Evolutionary conservation across 2,329 filamentous ascomycete species (phyloP), one percentile per base, ranked within the genome.

Genomic region (Fusarium nygamai): DNA sequence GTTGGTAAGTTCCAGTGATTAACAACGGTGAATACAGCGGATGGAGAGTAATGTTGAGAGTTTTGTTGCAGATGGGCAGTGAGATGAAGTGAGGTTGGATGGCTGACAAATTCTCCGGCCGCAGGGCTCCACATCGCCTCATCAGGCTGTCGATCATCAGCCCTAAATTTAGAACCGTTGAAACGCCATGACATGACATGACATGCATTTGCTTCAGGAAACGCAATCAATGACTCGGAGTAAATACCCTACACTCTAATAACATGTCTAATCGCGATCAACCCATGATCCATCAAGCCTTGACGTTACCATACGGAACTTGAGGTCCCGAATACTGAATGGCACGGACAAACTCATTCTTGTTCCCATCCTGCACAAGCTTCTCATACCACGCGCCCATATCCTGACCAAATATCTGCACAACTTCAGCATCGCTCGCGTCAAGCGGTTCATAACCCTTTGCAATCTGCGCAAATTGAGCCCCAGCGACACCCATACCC

Each of bases 381-480:
- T 76, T 73, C 50, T 74, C 67, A 34, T 65, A 69, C 72, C 78
- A 79, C 6, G 27, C 46, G 0, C 70, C 74, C 54, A 81, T 68
- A 16, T 80, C 80, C 20, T 48, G 61, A 3, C 51, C 67, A 61
- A 79, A 79, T 7, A 22, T 75, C 51, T 67, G 57, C 8, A 80
- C 65, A 0, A 68, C 72, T 34, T 64, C 62, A 2, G 24, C 31
- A 13, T 82, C 74, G 29, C 76, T 78, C 0, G 56, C 24, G 20
- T 82, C 69, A 22, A 82, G 65, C 0, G 82, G 82, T 67, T 82
- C 73, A 57, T 63, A 74, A 0, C 76, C 78, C 20, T 38, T 43
- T 14, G 48, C 57, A 8, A 75, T 59, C 67, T 79, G 77, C 31
- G 59, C 29, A 3, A 79, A 58, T 47, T 79, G 76, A n/a, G 77